phyloP scores from a whole-genome alignment of 306 rosid genomes.

The Citrullus mucosospermus region DNA sequence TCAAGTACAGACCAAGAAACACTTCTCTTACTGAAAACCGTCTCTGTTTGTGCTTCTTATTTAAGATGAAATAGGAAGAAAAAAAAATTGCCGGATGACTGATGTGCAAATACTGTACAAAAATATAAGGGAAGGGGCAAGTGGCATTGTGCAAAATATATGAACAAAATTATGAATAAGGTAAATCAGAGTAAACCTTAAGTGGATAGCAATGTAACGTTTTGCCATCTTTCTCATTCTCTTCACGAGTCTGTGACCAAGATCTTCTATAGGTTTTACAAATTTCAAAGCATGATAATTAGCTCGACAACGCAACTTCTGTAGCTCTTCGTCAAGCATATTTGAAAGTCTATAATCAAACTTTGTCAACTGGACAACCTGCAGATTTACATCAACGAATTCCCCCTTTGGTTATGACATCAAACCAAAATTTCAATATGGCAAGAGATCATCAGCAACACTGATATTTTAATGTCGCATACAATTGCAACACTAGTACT shows the following conservation, averaged over 20 bases:
- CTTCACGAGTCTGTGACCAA: conserved; percentile 61
- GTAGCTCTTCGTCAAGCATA: conserved; percentile 77
- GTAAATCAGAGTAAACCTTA: conserved; percentile 49
- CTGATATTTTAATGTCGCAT: background rate
- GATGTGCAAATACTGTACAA: background rate
- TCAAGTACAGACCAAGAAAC: background rate
- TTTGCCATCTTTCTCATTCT: conserved; percentile 68
- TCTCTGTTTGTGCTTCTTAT: background rate
- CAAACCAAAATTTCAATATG: background rate
- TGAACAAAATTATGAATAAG: background rate
- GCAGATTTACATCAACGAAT: conserved; percentile 18
- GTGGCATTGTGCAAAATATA: background rate
- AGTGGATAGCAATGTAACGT: conserved; percentile 80
- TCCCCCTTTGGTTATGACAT: conserved; percentile 5
- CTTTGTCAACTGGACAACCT: conserved; percentile 93
- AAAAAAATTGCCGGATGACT: background rate
- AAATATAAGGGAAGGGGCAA: background rate
- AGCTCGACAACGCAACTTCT: conserved; percentile 86
- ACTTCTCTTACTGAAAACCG: background rate
- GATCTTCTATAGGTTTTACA: conserved; percentile 71
- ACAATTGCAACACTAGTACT: background rate
- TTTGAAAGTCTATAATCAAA: conserved; percentile 93
- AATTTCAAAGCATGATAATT: conserved; percentile 88
- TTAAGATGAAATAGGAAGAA: background rate
- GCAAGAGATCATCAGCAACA: background rate